Conservation (phyloP, 441 rosid genomes). For the Cnidoscolus chayamansa region DNA sequence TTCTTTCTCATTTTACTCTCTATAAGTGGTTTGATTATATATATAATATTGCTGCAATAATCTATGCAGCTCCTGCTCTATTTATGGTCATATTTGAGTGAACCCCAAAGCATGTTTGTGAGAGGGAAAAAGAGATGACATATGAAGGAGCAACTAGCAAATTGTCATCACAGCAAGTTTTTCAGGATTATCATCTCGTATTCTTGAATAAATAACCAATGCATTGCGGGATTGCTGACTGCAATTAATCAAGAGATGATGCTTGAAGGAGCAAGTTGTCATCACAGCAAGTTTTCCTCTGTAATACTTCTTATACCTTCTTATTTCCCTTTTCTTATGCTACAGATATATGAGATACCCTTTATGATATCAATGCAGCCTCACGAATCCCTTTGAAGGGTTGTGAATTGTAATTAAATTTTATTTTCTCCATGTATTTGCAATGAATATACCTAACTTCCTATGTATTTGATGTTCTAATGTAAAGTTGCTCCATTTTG, state of each 20-base stretch:
- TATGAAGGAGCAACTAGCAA: too few species aligned
- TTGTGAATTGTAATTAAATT: constrained; percentile 4
- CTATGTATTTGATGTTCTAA: not conserved
- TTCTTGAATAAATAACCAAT: not conserved
- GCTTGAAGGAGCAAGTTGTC: constrained; percentile 16
- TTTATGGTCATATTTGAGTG: too few species aligned
- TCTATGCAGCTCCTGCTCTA: too few species aligned
- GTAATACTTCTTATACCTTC: not conserved
- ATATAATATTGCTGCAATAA: not conserved
- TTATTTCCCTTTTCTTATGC: not conserved
- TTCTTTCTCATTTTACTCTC: not conserved
- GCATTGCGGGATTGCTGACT: constrained; percentile 18
- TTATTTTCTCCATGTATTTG: not conserved
- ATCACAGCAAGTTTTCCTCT: constrained; percentile 14
- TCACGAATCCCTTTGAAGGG: not conserved
- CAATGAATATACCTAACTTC: not conserved
- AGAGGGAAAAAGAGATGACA: too few species aligned
- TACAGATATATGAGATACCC: not conserved
- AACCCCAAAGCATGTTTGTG: too few species aligned
- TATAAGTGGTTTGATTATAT: not conserved
- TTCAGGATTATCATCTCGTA: not conserved
- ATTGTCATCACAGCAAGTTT: too few species aligned
- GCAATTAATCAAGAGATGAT: not conserved
- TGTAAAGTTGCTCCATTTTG: not conserved
- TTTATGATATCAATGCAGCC: not conserved